phyloP scores from a whole-genome alignment of 176 grass and related monocot genomes.

The Oryza coarctata region DNA sequence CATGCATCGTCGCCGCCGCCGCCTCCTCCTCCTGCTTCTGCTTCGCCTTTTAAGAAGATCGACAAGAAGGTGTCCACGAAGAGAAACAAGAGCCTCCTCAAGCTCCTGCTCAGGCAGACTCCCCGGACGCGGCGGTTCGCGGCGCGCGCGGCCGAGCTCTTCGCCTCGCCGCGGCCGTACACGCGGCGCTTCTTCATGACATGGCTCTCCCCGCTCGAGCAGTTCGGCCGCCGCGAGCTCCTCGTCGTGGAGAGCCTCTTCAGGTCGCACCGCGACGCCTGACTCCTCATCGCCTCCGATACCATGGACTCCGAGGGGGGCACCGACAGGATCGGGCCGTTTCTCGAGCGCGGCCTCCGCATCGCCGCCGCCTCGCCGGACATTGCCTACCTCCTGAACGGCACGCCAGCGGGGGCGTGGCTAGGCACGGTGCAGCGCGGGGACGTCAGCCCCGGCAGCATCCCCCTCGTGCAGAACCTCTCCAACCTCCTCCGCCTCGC shows the following conservation, averaged over 20 bases:
- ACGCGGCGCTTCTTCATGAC: constrained; percentile 71
- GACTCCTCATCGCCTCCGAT: constrained; percentile 75
- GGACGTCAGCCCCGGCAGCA: constrained; percentile 53
- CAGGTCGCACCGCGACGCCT: constrained; percentile 65
- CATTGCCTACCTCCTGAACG: constrained; percentile 50
- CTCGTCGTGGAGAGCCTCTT: constrained; percentile 82
- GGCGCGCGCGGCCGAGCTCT: constrained; percentile 50
- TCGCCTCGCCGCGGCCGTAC: constrained; percentile 30
- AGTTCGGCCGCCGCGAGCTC: constrained; percentile 68
- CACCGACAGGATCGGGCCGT: constrained; percentile 43
- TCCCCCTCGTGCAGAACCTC: constrained; percentile 84
- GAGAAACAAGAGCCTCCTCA: constrained; percentile 44
- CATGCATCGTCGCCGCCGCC: neutral
- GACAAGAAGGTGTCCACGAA: constrained; percentile 30
- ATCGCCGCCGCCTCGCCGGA: constrained; percentile 60
- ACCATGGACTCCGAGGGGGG: constrained; percentile 65
- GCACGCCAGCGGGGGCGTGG: constrained; percentile 63
- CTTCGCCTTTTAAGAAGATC: constrained; percentile 6
- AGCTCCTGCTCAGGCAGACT: constrained; percentile 24
- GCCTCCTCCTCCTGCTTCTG: neutral
- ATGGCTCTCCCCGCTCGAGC: constrained; percentile 64
- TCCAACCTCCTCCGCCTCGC: constrained; percentile 87
- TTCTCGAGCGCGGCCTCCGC: constrained; percentile 51
- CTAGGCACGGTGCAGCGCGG: constrained; percentile 37
- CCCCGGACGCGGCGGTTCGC: constrained; percentile 47